Evolutionary conservation across 2,329 filamentous ascomycete genomes (phyloP), one percentile per base, ranked within the genome.

Genomic region (Coleophoma crateriformis): DNA sequence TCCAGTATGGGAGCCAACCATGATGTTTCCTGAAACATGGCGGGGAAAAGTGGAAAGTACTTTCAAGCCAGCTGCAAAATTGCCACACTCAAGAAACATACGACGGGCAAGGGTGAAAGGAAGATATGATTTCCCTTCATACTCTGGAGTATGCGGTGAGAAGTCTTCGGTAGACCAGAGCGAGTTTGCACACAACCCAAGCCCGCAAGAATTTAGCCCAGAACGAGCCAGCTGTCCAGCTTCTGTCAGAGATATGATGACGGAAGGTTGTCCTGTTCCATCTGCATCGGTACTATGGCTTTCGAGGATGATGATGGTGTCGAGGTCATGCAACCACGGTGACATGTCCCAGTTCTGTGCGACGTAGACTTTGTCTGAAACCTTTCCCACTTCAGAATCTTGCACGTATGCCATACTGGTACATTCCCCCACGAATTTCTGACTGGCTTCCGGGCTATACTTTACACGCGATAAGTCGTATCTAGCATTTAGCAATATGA

Each of bases 191-290:
- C 56, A 57, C 11, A 64, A 56, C 7, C 48, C 56, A 10, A 65
- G 34, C 5, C 64, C 63, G 3, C 48, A 38, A 11, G 61, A 61
- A 46, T 63, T 66, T 60, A 66, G 63, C 33, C 61, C 64, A 20
- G 50, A 51, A 27, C 62, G 57, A 12, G 49, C 56, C 14, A 66
- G 53, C 50, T 65, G 61, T 19, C 63, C 64, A 10, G 60, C 64
- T 47, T 66, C 62, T 3, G 59, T 61, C 8, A 65, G 35, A 22
- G 60, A 46, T 41, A 66, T 58, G 20, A 65, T 50, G 2, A 15
- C 20, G 4, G 14, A 17, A 15, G 43, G 35, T 12, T 41, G 17
- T 7, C 53, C 53, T 8, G 58, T 54, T 20, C 49, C 33, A 7
- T 54, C 35, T 45, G 59, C 59, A 1, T 49, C 52, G 0, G 51